A percentile compares a stretch with the other conserved stretches of the same genome.
Conservation (phyloP, 768 basidiomycete genomes). For the Leccinum boreale region DNA sequence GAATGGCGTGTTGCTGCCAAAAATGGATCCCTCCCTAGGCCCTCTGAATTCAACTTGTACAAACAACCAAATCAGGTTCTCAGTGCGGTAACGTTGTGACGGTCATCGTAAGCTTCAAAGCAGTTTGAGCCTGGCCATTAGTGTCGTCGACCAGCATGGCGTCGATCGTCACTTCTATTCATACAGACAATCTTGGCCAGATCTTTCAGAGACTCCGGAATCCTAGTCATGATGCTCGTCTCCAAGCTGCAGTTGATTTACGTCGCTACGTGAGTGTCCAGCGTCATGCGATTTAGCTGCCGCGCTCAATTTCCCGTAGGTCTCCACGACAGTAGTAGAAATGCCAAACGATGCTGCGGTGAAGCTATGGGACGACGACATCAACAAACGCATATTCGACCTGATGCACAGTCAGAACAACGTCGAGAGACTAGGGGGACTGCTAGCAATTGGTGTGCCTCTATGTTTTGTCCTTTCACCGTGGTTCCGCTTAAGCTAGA, state of each 20-base stretch:
- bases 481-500: conserved; percentile 5
- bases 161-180: conserved; percentile 52
- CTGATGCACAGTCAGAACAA: conserved; percentile 79
- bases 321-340: conserved; percentile 69
- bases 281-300: conserved; percentile 7
- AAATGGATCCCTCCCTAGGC: neutral
- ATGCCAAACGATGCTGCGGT: conserved; percentile 78
- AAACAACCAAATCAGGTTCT: conserved; percentile 24
- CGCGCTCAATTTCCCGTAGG: conserved; percentile 40
- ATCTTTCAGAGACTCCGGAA: conserved; percentile 68
- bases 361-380: conserved; percentile 83
- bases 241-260: conserved; percentile 68
- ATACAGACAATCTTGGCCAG: conserved; percentile 58
- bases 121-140: neutral
- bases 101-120: conserved; percentile 9
- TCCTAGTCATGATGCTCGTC: conserved; percentile 60
- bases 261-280: conserved; percentile 62
- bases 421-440: conserved; percentile 79
- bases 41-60: conserved; percentile 28
- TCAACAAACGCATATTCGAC: conserved; percentile 76
- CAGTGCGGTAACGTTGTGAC: conserved; percentile 2
- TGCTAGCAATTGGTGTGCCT: conserved; percentile 78
- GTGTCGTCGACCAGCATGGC: conserved; percentile 47
- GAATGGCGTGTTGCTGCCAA: conserved; percentile 8
- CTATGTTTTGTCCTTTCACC: neutral